Percentiles rank a stretch among this genome's conserved stretches.
Evolutionary conservation across 768 basidiomycete genomes (phyloP).

Genomic region (Coprinellus aureogranulatus): DNA sequence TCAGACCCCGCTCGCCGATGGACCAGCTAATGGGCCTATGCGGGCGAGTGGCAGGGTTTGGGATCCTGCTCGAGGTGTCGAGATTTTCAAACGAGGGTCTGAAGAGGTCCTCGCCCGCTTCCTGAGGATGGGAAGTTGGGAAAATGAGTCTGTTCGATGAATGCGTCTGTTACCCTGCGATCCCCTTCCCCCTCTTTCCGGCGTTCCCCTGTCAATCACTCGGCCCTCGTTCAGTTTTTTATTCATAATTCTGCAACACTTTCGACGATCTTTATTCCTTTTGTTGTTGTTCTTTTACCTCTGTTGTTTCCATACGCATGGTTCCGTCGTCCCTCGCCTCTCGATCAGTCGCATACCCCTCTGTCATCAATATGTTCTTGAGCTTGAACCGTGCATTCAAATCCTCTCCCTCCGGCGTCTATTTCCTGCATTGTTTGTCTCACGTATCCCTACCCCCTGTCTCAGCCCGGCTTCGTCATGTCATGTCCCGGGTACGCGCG

Average conservation of each 20-base stretch:
- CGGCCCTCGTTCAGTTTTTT: slow-evolving; percentile 4
- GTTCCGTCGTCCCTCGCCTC: background rate
- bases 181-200: slow-evolving; percentile 1
- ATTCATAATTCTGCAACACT: background rate
- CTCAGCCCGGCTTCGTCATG: too few relatives aligned
- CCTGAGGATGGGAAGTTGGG: slow-evolving; percentile 74
- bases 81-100: slow-evolving; percentile 81
- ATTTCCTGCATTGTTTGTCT: background rate
- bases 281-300: background rate
- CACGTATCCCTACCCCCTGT: background rate
- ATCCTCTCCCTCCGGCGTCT: background rate
- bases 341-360: background rate
- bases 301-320: background rate
- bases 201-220: slow-evolving; percentile 10
- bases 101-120: slow-evolving; percentile 86
- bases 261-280: slow-evolving; percentile 5
- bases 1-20: slow-evolving; percentile 35
- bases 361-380: background rate
- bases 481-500: too few relatives aligned
- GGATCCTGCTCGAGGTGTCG: slow-evolving; percentile 84
- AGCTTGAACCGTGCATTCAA: background rate
- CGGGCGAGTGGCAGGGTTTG: slow-evolving; percentile 66
- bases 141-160: slow-evolving; percentile 43
- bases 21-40: slow-evolving; percentile 34
- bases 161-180: background rate